Base-by-base conservation (phyloP, 2,329 filamentous ascomycete species). In the Apiospora koreana region DNA sequence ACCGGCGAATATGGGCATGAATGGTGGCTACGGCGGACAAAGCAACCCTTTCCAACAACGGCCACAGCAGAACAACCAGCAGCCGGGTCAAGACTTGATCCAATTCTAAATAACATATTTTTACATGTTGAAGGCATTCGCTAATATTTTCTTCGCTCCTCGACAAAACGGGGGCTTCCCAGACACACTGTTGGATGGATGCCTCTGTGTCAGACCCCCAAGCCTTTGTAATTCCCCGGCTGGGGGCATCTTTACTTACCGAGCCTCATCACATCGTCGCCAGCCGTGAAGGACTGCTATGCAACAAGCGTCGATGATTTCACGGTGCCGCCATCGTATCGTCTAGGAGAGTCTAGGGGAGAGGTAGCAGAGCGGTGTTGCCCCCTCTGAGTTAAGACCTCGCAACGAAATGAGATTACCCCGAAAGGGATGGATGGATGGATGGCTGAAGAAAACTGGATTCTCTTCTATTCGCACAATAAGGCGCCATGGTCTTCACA, bases 31-130 rank as follows among this genome's bases (percentile, higher is more conserved):
- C 58, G 41, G 45, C 12, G 75, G 72, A 10, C 83, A 83, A 69
- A 80, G 79, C 69, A 92, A 91, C 74, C 89, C 89, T 0, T 91
- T 91, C 76, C 87, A 86, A n/a, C 54, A 62, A 62, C 80, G 83
- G 72, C 85, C 86, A 72, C 87, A 87, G 75, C 83, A 85, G 72
- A 81, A 84, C 71, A 79, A 78, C 68, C 80, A 81, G 62, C 85
- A 86, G 75, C 83, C 85, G 72, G 76, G 75, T n/a, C 85, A 88
- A 78, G 88, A 91, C 77, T 81, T 91, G 74, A 91, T 91, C 75
- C 88, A 91, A 77, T 90, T 91, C 74, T 91, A 86, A 70, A 68
- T 38, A 45, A 65, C 65, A 68, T 67, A 68, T 62, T 25, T 42
- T 45, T 66, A 31, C n/a, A 66, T 66, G 54, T 38, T 38, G 28